Base-by-base conservation (phyloP, 106 monocot genomes). In the Dendrobium huoshanense region DNA sequence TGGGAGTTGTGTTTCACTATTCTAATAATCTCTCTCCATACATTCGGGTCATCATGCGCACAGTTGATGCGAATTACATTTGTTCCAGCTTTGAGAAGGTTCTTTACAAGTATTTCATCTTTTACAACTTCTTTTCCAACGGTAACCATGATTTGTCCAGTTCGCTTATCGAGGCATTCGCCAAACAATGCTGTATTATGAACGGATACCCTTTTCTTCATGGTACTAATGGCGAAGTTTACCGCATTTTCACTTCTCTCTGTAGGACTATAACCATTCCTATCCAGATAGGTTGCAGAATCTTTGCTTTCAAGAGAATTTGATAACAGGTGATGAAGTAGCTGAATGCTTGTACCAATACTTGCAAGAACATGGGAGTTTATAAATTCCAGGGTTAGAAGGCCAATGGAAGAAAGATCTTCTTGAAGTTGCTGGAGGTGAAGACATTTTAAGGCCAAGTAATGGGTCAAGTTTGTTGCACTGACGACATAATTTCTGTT, bases 401-500 rank as follows among this genome's bases (percentile, higher is more conserved):
- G 85, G 37, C 85, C 83, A 15, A 75, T 41, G 33, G 81, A 85
- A 56, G 78, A 82, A 55, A 85, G 88, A 2, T 83, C 85, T 75
- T 83, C 81, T 33, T 80, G 74, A 49, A 88, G 79, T 76, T 81
- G 80, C 24, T 83, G 68, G 47, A 75, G 47, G 79, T 88, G 83
- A 72, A 88, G 85, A 47, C 45, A 56, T 8, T 79, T 83, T 33
- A 88, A 31, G 81, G 88, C 85, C 81, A 86, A 79, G 77, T 88
- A 88, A 86, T 88, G 88, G 55, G 77, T 88, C 81, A 88, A 81
- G 75, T 88, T 88, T 75, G 80, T 86, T 6, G 88, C 85, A 81
- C 88, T 85, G 37, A 72, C 75, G 78, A 83, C 77, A 73, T 83
- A 80, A 64, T 25, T 72, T 86, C 83, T 86, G 86, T 31, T 54